Evolutionary conservation across 169 alveolate species (phyloP), one percentile per base, ranked within the genome.

Genomic region (Cryptosporidium meleagridis): DNA sequence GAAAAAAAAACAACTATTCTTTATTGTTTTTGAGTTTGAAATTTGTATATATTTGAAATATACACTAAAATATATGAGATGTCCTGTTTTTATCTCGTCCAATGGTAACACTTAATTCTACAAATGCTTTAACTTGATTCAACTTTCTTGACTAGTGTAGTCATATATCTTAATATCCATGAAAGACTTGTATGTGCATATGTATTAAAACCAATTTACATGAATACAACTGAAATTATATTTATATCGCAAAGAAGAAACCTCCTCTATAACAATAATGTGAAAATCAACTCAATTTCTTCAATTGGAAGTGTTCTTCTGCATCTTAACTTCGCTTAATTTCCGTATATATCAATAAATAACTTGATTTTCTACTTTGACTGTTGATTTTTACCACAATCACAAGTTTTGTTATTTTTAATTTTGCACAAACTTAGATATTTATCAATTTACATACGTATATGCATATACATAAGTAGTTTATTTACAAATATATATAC

Each of bases 271-370:
- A 21, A 41, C 6, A 39, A 39, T 9, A 69, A 69, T 69, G 9
- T 21, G 37, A 16, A 44, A 69, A 69, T 37, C 6, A 55, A 55
- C 62, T 62, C 41, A 35, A 31, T 31, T 65, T 33, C 6, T 39
- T 71, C 85, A 71, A 51, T 71, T 23, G 0, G 26, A 48, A 51
- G 14, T 71, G 10, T 35, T 71, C 33, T 31, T 71, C 85, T 71
- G 85, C 85, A 71, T 71, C 52, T 71, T 71, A 71, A 21, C 67
- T 44, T 71, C n/a, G 14, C 29, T 23, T 6, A 55, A 26, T 8
- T 55, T 55, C 8, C 29, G 55, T 69, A 69, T n/a, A 35, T 65
- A 65, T 65, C 35, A 55, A 55, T 55, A 23, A 16, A 16, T 26
- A 55, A 55, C 67, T 26, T 55, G 35, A 55, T 8, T 55, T 9